phyloP scores from a whole-genome alignment of 2,329 filamentous ascomycete genomes.

The Monilinia polystroma region DNA sequence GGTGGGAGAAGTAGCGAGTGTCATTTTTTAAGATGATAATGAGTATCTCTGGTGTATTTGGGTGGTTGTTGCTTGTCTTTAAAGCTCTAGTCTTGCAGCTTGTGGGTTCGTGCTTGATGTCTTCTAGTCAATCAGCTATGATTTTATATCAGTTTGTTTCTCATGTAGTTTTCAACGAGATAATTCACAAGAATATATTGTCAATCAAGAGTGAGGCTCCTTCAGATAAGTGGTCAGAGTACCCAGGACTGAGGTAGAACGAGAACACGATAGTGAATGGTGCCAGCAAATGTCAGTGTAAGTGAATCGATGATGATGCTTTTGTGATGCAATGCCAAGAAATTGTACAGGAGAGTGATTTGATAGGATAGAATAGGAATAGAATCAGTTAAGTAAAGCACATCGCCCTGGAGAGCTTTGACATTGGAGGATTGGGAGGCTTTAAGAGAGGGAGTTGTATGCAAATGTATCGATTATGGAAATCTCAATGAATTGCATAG shows the following conservation, averaged over 20 bases:
- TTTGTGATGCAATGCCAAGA: neutral
- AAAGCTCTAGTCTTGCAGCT: neutral
- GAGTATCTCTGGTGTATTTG: neutral
- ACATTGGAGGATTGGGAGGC: neutral
- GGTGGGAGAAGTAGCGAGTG: neutral
- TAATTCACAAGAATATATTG: neutral
- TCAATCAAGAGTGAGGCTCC: neutral
- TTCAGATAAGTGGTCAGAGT: neutral
- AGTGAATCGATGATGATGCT: neutral
- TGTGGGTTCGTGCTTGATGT: neutral
- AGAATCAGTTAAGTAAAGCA: neutral
- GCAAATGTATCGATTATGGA: neutral
- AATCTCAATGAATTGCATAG: too few relatives aligned
- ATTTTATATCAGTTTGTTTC: neutral
- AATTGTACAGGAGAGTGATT: neutral
- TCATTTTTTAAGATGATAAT: conserved; percentile 10
- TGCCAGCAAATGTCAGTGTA: conserved; percentile 16
- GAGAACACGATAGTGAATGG: conserved; percentile 9
- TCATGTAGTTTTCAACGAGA: neutral
- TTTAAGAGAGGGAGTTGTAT: neutral
- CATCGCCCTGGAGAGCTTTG: neutral
- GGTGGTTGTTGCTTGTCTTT: neutral
- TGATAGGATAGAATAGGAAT: neutral
- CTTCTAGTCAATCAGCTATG: conserved; percentile 3
- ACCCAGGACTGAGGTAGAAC: neutral